Evolutionary conservation across 441 rosid species (phyloP), one percentile per base, ranked within the genome.

Genomic region (Euphorbia corollata): DNA sequence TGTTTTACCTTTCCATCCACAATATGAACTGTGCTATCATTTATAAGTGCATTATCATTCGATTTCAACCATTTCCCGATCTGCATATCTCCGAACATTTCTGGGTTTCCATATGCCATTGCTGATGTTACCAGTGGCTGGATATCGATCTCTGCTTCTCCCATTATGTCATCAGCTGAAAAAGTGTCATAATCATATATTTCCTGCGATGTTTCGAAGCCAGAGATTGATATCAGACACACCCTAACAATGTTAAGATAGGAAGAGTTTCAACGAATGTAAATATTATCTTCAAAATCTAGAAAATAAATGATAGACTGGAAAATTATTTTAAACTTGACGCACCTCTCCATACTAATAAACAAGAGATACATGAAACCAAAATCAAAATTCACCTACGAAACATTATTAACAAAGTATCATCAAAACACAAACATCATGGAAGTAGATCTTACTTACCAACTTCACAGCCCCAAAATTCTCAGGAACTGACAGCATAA

Each of bases 81-180:
- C 77, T 92, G 96, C 95, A 92, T 89, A 59, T 92, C 69, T 59
- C 86, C 92, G 56, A 86, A 89, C 95, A 85, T 85, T 66, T 80
- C 90, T 0, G 95, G 87, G 68, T 88, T 84, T n/a, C 98, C 93
- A 66, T 68, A 86, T 11, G 91, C 93, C 95, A 89, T 83, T 10
- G 96, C 96, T 8, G 98, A 86, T 61, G 88, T 83, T 69, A 92
- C 81, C 82, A 92, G 56, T 0, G 96, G 98, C 68, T 86, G 98
- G 80, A 92, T 77, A 75, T 89, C 96, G 0, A 92, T 68, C 80
- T 82, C 88, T 13, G 96, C 98, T 75, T 88, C 96, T 63, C 98
- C 96, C 98, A 92, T 92, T 82, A 92, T 84, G 78, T 92, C 98
- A 63, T 92, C 96, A 0, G 95, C 87, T 1, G 98, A 92, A 66